These are phyloP conservation scores for Podila horticola DNA, from an alignment of 192 early-diverging fungal genomes.

Conservation along the genomic window DNA sequence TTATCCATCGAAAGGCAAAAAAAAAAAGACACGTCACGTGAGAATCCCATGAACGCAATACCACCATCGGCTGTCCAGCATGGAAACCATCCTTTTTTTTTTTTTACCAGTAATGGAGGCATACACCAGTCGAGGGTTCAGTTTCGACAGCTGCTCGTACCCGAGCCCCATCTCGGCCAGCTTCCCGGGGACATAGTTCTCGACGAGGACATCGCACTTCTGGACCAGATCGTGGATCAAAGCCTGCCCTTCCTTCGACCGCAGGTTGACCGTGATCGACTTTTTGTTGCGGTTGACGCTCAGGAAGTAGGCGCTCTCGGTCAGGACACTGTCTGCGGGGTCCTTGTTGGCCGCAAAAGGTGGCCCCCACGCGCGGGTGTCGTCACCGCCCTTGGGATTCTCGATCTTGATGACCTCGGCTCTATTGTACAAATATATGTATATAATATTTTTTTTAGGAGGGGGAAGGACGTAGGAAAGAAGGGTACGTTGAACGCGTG, in stretches of 20 bases:
- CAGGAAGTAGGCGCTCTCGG: conserved; percentile 91
- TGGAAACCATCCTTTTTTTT: too few relatives aligned
- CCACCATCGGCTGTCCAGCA: too few relatives aligned
- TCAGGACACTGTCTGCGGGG: conserved; percentile 26
- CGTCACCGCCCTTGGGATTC: conserved; percentile 83
- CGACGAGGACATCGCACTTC: conserved; percentile 84
- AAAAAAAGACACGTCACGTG: not conserved
- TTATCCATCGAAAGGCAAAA: not conserved
- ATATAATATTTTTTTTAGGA: not conserved
- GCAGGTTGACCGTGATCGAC: conserved; percentile 90
- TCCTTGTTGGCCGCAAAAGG: conserved; percentile 61
- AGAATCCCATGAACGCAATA: not conserved
- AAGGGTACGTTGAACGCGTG: not conserved
- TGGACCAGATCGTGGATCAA: conserved; percentile 76
- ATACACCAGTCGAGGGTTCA: conserved; percentile 89
- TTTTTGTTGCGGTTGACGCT: conserved; percentile 94
- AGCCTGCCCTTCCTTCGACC: conserved; percentile 64
- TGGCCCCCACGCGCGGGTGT: conserved; percentile 90
- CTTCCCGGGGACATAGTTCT: conserved; percentile 94
- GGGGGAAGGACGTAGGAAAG: too few relatives aligned
- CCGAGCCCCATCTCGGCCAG: conserved; percentile 80
- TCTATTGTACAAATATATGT: not conserved
- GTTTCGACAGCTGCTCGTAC: conserved; percentile 69
- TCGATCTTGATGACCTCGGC: conserved; percentile 76
- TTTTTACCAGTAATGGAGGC: conserved; percentile 76